Evolutionary conservation across 2,329 filamentous ascomycete genomes (phyloP), one percentile per base, ranked within the genome.

Genomic region (Colletotrichum ledebouriae): DNA sequence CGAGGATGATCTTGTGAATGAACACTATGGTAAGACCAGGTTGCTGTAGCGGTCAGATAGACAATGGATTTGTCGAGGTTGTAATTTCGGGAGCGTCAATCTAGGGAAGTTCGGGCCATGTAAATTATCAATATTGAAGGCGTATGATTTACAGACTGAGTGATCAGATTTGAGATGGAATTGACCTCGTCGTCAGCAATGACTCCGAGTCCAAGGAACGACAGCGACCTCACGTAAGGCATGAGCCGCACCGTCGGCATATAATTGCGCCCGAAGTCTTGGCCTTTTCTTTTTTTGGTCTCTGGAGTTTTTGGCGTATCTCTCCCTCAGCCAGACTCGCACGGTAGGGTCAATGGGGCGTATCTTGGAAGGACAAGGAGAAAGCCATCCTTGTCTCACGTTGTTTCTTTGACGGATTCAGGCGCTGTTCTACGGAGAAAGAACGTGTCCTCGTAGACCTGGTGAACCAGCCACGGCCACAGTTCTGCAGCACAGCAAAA

Each of bases 301-400:
- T 66, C 66, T 66, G 61, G 47, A 55, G 49, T 47, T 66, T 37
- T 25, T 59, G 42, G 66, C 61, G 49, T 46, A 52, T 67, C 46
- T 39, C 41, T 53, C 20, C 17, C 25, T 56, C 55, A 41, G 41
- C 53, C 65, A 65, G 61, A 39, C 25, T 53, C 50, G 41, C 65
- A 56, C 66, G 66, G 61, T 41, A 68, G 53, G 29, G 57, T 29
- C 47, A 57, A 60, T 34, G 33, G 20, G 63, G 63, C 49, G 50
- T 22, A 57, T 57, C 42, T 57, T 42, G 47, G 49, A 49, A 50
- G 55, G 17, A 33, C 50, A 58, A 17, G 50, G 65, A 29, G 37
- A 29, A 29, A 42, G 22, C 29, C 61, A 47, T 50, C 61, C 39
- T 49, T 59, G 61, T 60, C 47, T 65, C 65, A 64, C 41, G 17